Conservation (phyloP, 2,329 filamentous ascomycete species). For the Aspergillus hortae region DNA sequence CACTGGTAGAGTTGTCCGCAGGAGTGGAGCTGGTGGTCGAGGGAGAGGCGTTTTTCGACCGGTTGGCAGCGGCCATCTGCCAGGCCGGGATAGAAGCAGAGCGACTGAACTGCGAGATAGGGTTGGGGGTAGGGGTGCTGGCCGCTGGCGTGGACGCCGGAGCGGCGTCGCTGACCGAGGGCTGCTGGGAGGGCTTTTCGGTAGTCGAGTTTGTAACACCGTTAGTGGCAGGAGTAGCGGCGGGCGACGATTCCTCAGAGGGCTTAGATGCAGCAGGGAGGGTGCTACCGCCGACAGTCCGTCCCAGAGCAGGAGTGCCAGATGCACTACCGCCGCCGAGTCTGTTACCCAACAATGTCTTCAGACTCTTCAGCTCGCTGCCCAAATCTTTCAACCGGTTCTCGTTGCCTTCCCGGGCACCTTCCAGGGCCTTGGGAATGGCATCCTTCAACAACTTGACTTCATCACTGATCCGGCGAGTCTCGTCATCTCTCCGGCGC, state of each 20-base stretch:
- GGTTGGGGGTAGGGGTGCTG: slow-evolving; percentile 35
- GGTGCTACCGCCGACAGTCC: slow-evolving; percentile 25
- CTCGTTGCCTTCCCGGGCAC: slow-evolving; percentile 81
- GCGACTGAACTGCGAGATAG: slow-evolving; percentile 49
- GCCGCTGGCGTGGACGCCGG: slow-evolving; percentile 31
- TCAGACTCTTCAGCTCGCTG: slow-evolving; percentile 84
- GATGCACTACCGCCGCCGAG: slow-evolving; percentile 42
- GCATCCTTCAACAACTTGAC: slow-evolving; percentile 76
- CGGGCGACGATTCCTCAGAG: background rate
- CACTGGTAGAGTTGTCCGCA: slow-evolving; percentile 17
- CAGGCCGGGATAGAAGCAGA: slow-evolving; percentile 71
- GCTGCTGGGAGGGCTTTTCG: slow-evolving; percentile 23
- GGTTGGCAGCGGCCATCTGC: slow-evolving; percentile 70
- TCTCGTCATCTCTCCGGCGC: slow-evolving; percentile 80
- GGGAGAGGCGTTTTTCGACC: slow-evolving; percentile 33
- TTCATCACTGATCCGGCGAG: slow-evolving; percentile 80
- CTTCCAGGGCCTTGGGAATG: slow-evolving; percentile 83
- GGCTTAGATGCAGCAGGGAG: slow-evolving; percentile 6
- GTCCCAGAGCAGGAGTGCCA: slow-evolving; percentile 28
- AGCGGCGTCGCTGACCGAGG: slow-evolving; percentile 17
- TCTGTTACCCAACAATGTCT: slow-evolving; percentile 72
- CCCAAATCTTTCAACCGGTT: slow-evolving; percentile 78
- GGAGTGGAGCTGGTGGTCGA: slow-evolving; percentile 19
- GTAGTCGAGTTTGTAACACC: slow-evolving; percentile 23
- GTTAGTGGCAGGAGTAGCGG: slow-evolving; percentile 22